Evolutionary conservation across 2,329 filamentous ascomycete genomes (phyloP), one percentile per base, ranked within the genome.

Genomic region (Uncinocarpus reesii): DNA sequence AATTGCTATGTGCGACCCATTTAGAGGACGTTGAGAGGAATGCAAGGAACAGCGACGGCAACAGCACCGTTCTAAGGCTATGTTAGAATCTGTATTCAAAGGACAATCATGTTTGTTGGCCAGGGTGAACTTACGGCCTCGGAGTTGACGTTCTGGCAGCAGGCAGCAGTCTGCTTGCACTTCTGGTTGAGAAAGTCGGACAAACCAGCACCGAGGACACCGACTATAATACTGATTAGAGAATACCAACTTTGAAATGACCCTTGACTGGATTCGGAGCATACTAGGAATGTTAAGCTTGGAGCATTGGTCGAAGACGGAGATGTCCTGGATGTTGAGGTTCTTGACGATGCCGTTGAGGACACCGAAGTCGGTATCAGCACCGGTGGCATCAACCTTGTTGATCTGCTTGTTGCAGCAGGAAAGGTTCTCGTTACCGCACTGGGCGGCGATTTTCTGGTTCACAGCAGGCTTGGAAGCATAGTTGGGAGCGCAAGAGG

Each of bases 271-370:
- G n/a, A 16, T 26, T 23, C 13, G 11, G 20, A 26, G 51, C 64
- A 45, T 58, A 67, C 65, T 38, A 48, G 58, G 51, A 44, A 65
- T 26, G 35, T 58, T 55, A 34, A 68, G 59, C 60, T 66, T 65
- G 58, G 64, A 65, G 65, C 66, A 68, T 60, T 66, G 59, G 54
- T 67, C 57, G 57, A 68, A 67, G 53, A 68, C 59, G 59, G 61
- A 63, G 23, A 67, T 53, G 52, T 63, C 60, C 43, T 61, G 51
- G 36, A 63, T 60, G 45, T 62, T 61, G 50, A 66, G 52, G 54
- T 62, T 61, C 48, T 62, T 53, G 41, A 61, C 61, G 43, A 62
- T 60, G 47, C 54, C 52, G 51, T 63, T 60, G 53, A 67, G 54
- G 21, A 67, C 57, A 57, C 62, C 59, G 55, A 52, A 53, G 48